Conservation (phyloP, 2,329 filamentous ascomycete genomes). For the Nectriaceae sp. region DNA sequence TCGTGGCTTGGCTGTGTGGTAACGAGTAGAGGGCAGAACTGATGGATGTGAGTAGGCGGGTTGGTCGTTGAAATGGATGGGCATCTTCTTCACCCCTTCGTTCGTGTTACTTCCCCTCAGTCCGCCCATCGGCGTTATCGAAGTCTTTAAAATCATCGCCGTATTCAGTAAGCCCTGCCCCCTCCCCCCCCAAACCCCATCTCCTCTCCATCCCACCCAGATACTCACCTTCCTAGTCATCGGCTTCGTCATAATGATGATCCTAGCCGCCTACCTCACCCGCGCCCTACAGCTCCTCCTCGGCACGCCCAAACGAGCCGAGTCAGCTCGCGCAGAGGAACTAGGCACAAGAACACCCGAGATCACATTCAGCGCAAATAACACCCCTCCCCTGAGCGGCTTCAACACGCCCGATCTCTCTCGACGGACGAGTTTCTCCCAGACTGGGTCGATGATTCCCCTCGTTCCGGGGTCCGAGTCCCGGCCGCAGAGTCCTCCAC, state of each 20-base stretch:
- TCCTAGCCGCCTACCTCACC: conserved; percentile 55
- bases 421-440: conserved; percentile 27
- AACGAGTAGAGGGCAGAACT: neutral
- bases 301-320: conserved; percentile 53
- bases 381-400: conserved; percentile 15
- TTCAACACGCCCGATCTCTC: conserved; percentile 24
- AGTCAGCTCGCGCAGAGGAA: conserved; percentile 54
- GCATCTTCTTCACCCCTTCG: conserved; percentile 59
- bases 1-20: neutral
- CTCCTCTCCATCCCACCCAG: neutral
- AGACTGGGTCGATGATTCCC: conserved; percentile 23
- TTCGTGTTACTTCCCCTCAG: conserved; percentile 62
- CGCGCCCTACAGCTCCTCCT: conserved; percentile 53
- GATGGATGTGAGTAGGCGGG: conserved; percentile 43
- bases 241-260: conserved; percentile 56
- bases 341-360: conserved; percentile 36
- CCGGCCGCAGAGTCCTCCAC: conserved; percentile 28
- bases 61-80: conserved; percentile 61
- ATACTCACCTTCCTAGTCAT: conserved; percentile 41
- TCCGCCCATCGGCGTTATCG: conserved; percentile 51
- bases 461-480: conserved; percentile 18
- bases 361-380: conserved; percentile 44
- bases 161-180: conserved; percentile 52
- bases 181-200: too few species aligned
- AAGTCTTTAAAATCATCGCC: conserved; percentile 60